Evolutionary conservation across 176 grass and related monocot species (phyloP), one percentile per base, ranked within the genome.

Genomic region (Cocos nucifera): DNA sequence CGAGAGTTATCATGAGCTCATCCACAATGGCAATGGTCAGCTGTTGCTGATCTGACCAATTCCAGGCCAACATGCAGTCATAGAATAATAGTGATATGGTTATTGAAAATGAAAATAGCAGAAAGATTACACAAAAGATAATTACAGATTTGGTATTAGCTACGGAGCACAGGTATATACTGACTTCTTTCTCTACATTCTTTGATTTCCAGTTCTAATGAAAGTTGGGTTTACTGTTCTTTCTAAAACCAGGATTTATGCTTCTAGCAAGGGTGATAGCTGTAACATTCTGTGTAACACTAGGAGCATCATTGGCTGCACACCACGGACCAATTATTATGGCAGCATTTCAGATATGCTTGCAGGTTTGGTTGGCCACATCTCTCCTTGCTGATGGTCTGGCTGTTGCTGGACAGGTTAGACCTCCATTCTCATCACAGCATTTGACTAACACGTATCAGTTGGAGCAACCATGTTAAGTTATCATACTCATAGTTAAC

Each of bases 301-400:
- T 98, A 7, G 85, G 88, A 3, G 83, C 94, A 49, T 98, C 94
- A 0, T 71, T 98, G 74, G 94, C 94, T 18, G 94, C 94, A 58
- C 88, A 72, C 22, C 69, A 83, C 29, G 94, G 94, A 15, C 53
- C 94, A 3, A 85, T 73, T 17, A 59, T 64, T 59, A 98, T 98
- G 94, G 94, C 88, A 22, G 94, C 79, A 32, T 98, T 98, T 75
- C 94, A 98, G 62, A 86, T 98, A 26, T 93, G 88, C 67, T 83
- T 86, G 35, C 94, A 98, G 53, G 84, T 98, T 76, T 98, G 94
- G 94, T 73, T 98, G 1, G 81, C 94, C 4, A 89, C 87, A 3
- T 98, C 94, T 21, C 94, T 98, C 67, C 94, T 98, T 15, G 88
- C 94, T 3, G 94, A 98, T 22, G 94, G 94, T 50, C 35, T 98